A percentile compares a stretch with the other conserved stretches of the same genome.
These are phyloP conservation scores for Aspergillus pseudoterreus DNA, from an alignment of 2,329 filamentous ascomycete species.

Conservation along the genomic window DNA sequence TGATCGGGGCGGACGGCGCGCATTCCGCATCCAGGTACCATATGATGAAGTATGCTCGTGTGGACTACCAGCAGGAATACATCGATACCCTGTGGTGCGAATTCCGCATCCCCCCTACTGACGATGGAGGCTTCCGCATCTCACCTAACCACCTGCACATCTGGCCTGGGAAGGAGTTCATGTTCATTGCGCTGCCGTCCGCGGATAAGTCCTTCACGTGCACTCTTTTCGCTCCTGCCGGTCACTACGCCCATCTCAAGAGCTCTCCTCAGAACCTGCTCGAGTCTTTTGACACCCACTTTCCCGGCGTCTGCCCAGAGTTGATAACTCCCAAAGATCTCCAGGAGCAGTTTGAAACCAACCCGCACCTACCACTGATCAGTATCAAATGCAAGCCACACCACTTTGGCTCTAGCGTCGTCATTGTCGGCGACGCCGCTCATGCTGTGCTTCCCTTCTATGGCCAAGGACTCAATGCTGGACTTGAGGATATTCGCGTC, in stretches of 20 bases:
- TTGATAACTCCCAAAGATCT: slow-evolving; percentile 62
- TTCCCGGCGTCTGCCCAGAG: slow-evolving; percentile 72
- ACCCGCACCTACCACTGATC: slow-evolving; percentile 89
- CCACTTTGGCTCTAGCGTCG: slow-evolving; percentile 70
- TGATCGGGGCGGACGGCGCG: slow-evolving; percentile 92
- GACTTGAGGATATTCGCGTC: slow-evolving; percentile 87
- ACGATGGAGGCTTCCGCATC: slow-evolving; percentile 63
- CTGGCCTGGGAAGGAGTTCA: slow-evolving; percentile 89
- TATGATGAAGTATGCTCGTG: slow-evolving; percentile 88
- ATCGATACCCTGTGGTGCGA: slow-evolving; percentile 98
- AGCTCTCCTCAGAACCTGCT: slow-evolving; percentile 64
- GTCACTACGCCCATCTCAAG: slow-evolving; percentile 66
- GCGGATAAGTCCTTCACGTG: slow-evolving; percentile 90
- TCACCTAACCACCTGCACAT: slow-evolving; percentile 94
- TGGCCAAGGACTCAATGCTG: slow-evolving; percentile 96
- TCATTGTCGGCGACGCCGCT: slow-evolving; percentile 88
- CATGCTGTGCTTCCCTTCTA: slow-evolving; percentile 99
- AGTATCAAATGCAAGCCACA: slow-evolving; percentile 90
- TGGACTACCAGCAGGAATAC: slow-evolving; percentile 91
- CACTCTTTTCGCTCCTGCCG: slow-evolving; percentile 80
- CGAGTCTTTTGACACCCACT: slow-evolving; percentile 78
- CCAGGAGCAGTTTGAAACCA: slow-evolving; percentile 68
- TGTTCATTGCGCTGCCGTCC: slow-evolving; percentile 97
- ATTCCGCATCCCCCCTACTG: slow-evolving; percentile 68
- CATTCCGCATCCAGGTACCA: slow-evolving; percentile 89